Base-by-base conservation (phyloP, 768 basidiomycete species). In the Boletellus ananiceps region DNA sequence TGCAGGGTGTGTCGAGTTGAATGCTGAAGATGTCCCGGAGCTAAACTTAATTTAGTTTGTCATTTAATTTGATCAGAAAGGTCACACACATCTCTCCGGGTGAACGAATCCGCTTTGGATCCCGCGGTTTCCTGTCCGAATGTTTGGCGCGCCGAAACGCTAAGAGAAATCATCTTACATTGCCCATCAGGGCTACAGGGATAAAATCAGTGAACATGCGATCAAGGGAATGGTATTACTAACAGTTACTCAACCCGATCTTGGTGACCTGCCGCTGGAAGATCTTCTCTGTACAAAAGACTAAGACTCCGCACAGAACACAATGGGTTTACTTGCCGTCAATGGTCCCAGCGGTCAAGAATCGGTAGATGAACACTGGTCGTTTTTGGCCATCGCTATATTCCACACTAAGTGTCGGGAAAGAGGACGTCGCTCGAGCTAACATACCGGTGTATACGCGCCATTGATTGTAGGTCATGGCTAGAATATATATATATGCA, bases 381-480 rank as follows among this genome's bases (percentile, higher is more conserved):
- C 82, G 78, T 61, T 91, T 94, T 70, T 99, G 95, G 0, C 95
- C 95, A 69, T 99, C 94, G 16, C 93, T 94, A 46, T 41, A 51
- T 57, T 18, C 52, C 50, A 9, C 49, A 49, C 44, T 55, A 16
- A 55, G 41, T 23, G 39, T 39, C 15, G 15, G 44, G 49, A 18
- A 31, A 51, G 44, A n/a, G 23, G 34, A 4, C 7, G 14, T 33
- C 8, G 5, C 34, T 35, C 45, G 19, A 50, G 5, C 29, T 18
- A 40, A 57, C 71, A 40, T 52, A 91, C 92, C 92, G 80, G 68
- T 95, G 91, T 63, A 94, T 95, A 42, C 95, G 82, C 44, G 93
- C 95, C 95, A 98, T 98, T 2, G 96, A 86, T 68, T 99, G 96
- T 15, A 93, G 67, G 69, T 99, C 96, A 59, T 88, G 88, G 59